Percentiles rank a stretch among this genome's conserved stretches.
Conservation (phyloP, 345 rosid species). For the Boechera stricta region DNA sequence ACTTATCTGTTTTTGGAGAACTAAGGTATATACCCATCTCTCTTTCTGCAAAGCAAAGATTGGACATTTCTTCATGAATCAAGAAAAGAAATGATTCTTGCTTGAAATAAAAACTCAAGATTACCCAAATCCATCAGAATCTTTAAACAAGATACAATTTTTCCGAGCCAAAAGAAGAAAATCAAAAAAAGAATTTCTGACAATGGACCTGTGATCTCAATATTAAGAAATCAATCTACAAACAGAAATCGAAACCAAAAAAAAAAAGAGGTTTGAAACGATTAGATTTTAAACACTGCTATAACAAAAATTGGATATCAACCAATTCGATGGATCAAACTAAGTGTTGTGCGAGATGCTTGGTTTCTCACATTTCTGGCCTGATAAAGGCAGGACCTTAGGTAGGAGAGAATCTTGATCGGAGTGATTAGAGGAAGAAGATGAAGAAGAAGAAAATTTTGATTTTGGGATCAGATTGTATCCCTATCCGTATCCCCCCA, state of each 20-base stretch:
- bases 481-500: too few relatives aligned
- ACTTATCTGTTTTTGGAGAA: constrained; percentile 93
- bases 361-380: constrained; percentile 33
- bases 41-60: constrained; percentile 39
- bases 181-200: not conserved
- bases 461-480: constrained; percentile 22
- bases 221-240: constrained; percentile 10
- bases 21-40: constrained; percentile 95
- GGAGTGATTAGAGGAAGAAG: not conserved
- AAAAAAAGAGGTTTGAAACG: constrained; percentile 2
- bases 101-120: not conserved
- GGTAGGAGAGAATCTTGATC: constrained; percentile 8
- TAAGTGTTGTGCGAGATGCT: constrained; percentile 15
- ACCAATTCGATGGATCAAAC: constrained; percentile 21
- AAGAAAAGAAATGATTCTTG: not conserved
- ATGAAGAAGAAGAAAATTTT: not conserved
- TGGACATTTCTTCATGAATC: not conserved
- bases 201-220: constrained; percentile 29
- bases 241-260: not conserved
- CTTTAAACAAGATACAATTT: not conserved
- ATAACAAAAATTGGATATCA: not conserved
- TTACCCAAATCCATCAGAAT: not conserved
- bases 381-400: not conserved
- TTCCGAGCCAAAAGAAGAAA: not conserved
- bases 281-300: not conserved